Conservation (phyloP, 1,284 basidiomycete genomes). For the Anthracocystis walkeri region DNA sequence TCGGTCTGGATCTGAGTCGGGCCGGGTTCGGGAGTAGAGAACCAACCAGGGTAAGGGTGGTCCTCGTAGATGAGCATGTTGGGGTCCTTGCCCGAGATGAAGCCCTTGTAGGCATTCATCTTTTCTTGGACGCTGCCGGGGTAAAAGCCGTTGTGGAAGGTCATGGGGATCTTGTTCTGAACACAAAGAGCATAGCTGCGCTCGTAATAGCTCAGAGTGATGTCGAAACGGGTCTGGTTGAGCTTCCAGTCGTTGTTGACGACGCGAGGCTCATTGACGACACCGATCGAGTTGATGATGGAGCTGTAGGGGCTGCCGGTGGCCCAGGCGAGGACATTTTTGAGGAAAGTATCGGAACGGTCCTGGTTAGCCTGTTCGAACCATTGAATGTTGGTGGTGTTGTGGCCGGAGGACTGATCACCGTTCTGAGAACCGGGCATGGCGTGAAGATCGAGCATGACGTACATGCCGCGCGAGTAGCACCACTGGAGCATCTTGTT, state of each 20-base stretch:
- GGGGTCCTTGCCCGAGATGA: constrained; percentile 59
- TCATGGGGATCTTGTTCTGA: constrained; percentile 52
- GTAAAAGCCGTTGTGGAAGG: constrained; percentile 65
- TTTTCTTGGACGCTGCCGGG: constrained; percentile 29
- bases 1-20: constrained; percentile 34
- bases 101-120: constrained; percentile 54
- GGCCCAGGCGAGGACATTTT: constrained; percentile 56
- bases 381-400: constrained; percentile 59
- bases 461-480: constrained; percentile 70
- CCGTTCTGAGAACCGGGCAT: constrained; percentile 71
- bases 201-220: constrained; percentile 53
- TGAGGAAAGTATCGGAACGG: constrained; percentile 54
- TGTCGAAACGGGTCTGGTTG: constrained; percentile 35
- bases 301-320: constrained; percentile 59
- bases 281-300: constrained; percentile 57
- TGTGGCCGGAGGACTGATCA: constrained; percentile 67
- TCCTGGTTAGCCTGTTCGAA: constrained; percentile 53
- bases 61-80: constrained; percentile 63
- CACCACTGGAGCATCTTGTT: constrained; percentile 62
- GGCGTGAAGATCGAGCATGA: constrained; percentile 71
- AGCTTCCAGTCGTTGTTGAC: constrained; percentile 41
- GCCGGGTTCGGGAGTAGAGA: constrained; percentile 40
- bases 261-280: constrained; percentile 65
- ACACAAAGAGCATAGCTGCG: constrained; percentile 43
- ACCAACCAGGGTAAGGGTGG: constrained; percentile 67